Base-by-base conservation (phyloP, 768 basidiomycete genomes). In the Kwoniella newhampshirensis region DNA sequence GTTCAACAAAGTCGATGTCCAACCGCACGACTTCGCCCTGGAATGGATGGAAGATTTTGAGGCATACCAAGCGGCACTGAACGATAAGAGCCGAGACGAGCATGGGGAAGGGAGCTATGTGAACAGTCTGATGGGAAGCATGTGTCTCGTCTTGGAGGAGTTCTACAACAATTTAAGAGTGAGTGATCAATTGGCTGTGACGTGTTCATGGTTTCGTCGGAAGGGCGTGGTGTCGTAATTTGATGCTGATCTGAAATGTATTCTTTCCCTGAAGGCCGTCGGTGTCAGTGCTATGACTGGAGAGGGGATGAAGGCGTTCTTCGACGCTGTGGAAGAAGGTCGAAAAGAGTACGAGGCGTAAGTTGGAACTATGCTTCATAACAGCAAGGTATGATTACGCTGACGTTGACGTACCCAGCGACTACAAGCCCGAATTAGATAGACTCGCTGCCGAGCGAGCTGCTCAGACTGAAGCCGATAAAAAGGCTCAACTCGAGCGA, bases 1-100 rank as follows among this genome's bases (percentile, higher is more conserved):
- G 28, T 99, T 99, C 81, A 99, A 99, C 80, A 99, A 99, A 79
- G 98, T 86, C 4, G 96, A 99, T 75, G 91, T 90, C 2, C 83
- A 88, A 71, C 81, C 86, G 1, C 91, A 97, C 73, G 82, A 85
- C 36, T 97, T 96, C 76, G 96, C 96, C 9, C 62, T 96, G 26
- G 91, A 93, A 61, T 99, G 96, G 96, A 98, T 98, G 94, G 81
- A 84, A 43, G 96, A 99, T 74, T 99, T 97, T 69, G 94, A 99
- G 75, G 84, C 84, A 23, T 99, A 97, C 78, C 96, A 98, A 74
- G 82, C 81, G 2, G 94, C 93, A 1, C 78, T 99, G 51, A 84
- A 87, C 2, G 80, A 85, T 1, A 86, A 88, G 68, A 79, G 80
- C 82, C 15, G 82, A 51, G 86, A 89, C 73, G 81, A 85, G 4